Evolutionary conservation across 768 basidiomycete species (phyloP).

Genomic region (Multifurca ochricompacta): DNA sequence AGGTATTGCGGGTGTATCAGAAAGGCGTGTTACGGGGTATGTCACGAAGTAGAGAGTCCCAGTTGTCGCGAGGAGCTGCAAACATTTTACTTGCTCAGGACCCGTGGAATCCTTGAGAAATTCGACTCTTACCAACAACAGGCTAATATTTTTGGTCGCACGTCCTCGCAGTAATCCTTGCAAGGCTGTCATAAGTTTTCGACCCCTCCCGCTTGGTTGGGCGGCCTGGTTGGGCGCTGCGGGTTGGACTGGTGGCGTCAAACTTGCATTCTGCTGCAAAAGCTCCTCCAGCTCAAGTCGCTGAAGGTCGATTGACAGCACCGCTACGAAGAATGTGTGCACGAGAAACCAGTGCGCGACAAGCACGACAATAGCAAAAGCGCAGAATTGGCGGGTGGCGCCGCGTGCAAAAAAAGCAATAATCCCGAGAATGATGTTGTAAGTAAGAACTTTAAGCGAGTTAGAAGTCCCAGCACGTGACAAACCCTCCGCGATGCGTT

Average conservation of each 20-base stretch:
- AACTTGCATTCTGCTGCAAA: slow-evolving; percentile 58
- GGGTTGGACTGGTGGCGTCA: slow-evolving; percentile 38
- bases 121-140: slow-evolving; percentile 53
- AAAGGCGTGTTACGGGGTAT: slow-evolving; percentile 33
- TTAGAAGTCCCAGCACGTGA: slow-evolving; percentile 85
- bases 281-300: slow-evolving; percentile 90
- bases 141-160: slow-evolving; percentile 68
- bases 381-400: slow-evolving; percentile 86
- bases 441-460: slow-evolving; percentile 84
- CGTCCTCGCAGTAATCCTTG: slow-evolving; percentile 54
- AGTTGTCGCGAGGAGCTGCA: slow-evolving; percentile 69
- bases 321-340: slow-evolving; percentile 92
- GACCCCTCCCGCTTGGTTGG: slow-evolving; percentile 34
- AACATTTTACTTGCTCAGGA: background rate
- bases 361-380: slow-evolving; percentile 88
- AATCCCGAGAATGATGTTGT: slow-evolving; percentile 70
- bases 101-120: background rate
- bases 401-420: slow-evolving; percentile 69
- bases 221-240: slow-evolving; percentile 17
- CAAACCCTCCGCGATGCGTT: slow-evolving; percentile 88
- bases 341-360: slow-evolving; percentile 97
- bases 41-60: slow-evolving; percentile 70
- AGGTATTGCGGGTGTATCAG: slow-evolving; percentile 17
- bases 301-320: slow-evolving; percentile 92
- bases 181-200: slow-evolving; percentile 33